phyloP scores from a whole-genome alignment of 2,329 filamentous ascomycete genomes.

The Trichoderma koningiopsis region DNA sequence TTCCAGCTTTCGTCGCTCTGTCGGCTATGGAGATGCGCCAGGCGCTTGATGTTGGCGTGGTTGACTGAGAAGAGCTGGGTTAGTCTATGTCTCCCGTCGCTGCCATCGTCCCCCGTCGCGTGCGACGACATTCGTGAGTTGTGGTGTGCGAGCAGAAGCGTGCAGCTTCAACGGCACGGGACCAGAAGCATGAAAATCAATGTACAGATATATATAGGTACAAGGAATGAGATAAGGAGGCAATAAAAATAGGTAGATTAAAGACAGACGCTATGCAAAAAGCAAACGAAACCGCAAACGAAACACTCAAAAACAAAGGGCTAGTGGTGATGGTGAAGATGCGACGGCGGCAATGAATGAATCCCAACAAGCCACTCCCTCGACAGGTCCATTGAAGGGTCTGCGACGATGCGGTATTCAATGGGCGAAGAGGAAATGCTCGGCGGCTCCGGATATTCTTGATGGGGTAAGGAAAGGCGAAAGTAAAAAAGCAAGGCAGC shows the following conservation, averaged over 20 bases:
- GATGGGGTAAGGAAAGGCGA: neutral
- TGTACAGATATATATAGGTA: neutral
- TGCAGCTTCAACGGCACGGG: slow-evolving; percentile 15
- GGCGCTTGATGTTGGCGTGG: slow-evolving; percentile 47
- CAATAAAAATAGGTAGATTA: neutral
- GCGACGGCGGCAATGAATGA: slow-evolving; percentile 2
- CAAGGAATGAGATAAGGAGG: neutral
- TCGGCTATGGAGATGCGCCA: slow-evolving; percentile 48
- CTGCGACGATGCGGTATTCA: neutral
- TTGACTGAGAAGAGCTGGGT: slow-evolving; percentile 44
- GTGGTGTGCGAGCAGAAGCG: slow-evolving; percentile 16
- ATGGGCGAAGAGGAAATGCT: neutral
- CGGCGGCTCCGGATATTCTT: slow-evolving; percentile 10
- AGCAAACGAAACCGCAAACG: neutral
- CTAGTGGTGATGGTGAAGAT: slow-evolving; percentile 8
- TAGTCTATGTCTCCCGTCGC: slow-evolving; percentile 18
- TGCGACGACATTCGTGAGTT: slow-evolving; percentile 23
- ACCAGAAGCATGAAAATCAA: slow-evolving; percentile 18
- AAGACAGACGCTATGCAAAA: neutral
- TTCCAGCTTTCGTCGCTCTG: slow-evolving; percentile 45
- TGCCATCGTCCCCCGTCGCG: slow-evolving; percentile 1
- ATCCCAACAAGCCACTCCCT: slow-evolving; percentile 3
- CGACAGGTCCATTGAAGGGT: slow-evolving; percentile 12
- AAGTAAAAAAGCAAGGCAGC: neutral
- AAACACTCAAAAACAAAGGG: neutral